These are phyloP conservation scores for Raffaelea deltoideospora DNA, from an alignment of 2,329 filamentous ascomycete species.

Conservation along the genomic window DNA sequence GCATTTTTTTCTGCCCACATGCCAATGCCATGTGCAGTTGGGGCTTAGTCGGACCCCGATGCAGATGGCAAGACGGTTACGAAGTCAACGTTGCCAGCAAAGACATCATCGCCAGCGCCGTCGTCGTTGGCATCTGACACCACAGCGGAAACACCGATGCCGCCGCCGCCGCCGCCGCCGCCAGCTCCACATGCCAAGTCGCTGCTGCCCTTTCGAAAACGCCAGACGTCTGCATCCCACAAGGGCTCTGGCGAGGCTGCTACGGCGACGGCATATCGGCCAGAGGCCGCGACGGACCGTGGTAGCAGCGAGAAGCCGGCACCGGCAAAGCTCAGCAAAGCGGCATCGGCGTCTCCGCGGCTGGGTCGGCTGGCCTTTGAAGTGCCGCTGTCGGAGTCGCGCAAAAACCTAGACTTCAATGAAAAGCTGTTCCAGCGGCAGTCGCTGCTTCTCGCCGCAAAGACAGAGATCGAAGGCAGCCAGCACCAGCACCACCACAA, in stretches of 20 bases:
- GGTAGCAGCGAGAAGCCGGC: too few relatives aligned
- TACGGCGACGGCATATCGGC: too few relatives aligned
- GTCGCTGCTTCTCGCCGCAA: slow-evolving; percentile 8
- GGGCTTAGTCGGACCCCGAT: slow-evolving; percentile 1
- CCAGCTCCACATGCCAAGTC: not conserved
- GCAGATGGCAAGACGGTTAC: not conserved
- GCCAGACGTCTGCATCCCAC: too few relatives aligned
- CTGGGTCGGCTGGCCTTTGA: slow-evolving; percentile 9
- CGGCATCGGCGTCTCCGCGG: slow-evolving; percentile 1
- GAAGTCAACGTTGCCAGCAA: too few relatives aligned
- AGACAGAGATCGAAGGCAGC: slow-evolving; percentile 4
- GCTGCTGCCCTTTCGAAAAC: not conserved
- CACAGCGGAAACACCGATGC: too few relatives aligned
- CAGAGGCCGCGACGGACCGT: too few relatives aligned
- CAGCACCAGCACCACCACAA: not conserved
- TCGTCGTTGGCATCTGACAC: not conserved
- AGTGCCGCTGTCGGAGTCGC: slow-evolving; percentile 6
- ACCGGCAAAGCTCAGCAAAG: not conserved
- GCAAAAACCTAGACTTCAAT: slow-evolving; percentile 7
- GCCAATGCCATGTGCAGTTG: not conserved
- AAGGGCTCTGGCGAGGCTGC: too few relatives aligned
- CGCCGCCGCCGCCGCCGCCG: not conserved
- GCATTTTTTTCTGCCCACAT: not conserved
- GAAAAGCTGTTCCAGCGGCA: slow-evolving; percentile 9
- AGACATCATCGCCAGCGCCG: not conserved